Evolutionary conservation across 169 alveolate species (phyloP).

Genomic region (Cyclospora cayetanensis): DNA sequence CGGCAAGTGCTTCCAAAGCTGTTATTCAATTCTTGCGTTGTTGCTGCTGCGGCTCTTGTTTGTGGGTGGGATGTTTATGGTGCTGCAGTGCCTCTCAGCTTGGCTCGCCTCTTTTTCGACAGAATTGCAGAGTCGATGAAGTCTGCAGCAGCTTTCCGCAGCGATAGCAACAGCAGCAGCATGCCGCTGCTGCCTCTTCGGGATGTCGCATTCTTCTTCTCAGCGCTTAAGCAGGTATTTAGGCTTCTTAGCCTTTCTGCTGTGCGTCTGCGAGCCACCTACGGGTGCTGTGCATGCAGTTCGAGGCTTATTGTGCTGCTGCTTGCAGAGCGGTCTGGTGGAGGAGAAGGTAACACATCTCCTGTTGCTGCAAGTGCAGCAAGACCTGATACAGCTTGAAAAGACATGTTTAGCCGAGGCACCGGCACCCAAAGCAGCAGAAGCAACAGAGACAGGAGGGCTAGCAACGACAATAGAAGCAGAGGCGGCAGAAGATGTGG

Average conservation of each 20-base stretch:
- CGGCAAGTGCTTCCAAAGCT: neutral
- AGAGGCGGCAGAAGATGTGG: neutral
- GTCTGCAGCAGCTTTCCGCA: neutral
- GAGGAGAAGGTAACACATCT: neutral
- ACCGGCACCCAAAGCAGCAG: slow-evolving; percentile 5
- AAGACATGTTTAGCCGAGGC: neutral
- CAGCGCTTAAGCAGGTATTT: slow-evolving; percentile 36
- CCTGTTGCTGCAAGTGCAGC: slow-evolving; percentile 40
- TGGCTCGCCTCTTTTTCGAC: slow-evolving; percentile 9
- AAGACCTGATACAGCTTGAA: slow-evolving; percentile 2
- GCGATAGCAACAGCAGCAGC: slow-evolving; percentile 22
- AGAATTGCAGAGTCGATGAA: neutral
- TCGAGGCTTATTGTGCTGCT: too few species aligned
- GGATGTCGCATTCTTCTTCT: slow-evolving; percentile 27
- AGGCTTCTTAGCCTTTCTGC: neutral
- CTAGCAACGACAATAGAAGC: neutral
- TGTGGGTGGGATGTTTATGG: neutral
- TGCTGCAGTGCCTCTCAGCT: slow-evolving; percentile 11
- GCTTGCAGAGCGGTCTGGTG: slow-evolving; percentile 5
- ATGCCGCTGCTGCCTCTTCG: slow-evolving; percentile 46
- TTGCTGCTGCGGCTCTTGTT: neutral
- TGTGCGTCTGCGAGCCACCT: neutral
- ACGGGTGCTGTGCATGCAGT: neutral
- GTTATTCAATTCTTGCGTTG: neutral
- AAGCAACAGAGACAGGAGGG: neutral